These are phyloP conservation scores for Omphalea diandra DNA, from an alignment of 441 rosid species.

Conservation along the genomic window DNA sequence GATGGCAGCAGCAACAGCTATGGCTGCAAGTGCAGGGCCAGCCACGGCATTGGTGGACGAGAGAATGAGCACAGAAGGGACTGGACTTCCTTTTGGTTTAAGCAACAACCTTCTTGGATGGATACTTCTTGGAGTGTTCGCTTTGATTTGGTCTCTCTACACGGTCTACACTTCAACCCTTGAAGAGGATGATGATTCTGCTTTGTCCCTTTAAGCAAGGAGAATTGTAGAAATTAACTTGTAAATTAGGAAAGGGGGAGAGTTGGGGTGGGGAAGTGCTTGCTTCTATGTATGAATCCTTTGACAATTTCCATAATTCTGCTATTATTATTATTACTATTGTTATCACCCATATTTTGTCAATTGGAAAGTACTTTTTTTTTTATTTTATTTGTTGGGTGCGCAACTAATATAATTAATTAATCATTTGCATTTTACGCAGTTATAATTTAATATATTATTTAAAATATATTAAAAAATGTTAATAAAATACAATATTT, in stretches of 20 bases:
- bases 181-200: constrained; percentile 16
- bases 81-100: constrained; percentile 80
- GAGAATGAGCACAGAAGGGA: constrained; percentile 85
- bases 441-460: too few relatives aligned
- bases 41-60: constrained; percentile 59
- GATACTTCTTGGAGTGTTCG: constrained; percentile 85
- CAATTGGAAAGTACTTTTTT: too few relatives aligned
- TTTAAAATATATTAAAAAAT: too few relatives aligned
- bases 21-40: neutral
- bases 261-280: neutral
- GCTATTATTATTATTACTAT: neutral
- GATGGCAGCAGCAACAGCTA: constrained; percentile 11
- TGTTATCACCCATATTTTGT: neutral
- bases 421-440: too few relatives aligned
- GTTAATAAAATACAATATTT: too few relatives aligned
- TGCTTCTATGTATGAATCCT: neutral
- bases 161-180: constrained; percentile 41
- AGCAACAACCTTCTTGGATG: constrained; percentile 95
- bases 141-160: constrained; percentile 79
- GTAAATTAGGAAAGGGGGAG: neutral
- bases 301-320: neutral
- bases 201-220: constrained; percentile 4
- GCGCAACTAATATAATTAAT: too few relatives aligned
- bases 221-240: neutral
- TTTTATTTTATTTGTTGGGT: too few relatives aligned